Percentiles rank a stretch among this genome's conserved stretches.
Conservation (phyloP, 2,329 filamentous ascomycete genomes). For the Aspergillus uvarum region DNA sequence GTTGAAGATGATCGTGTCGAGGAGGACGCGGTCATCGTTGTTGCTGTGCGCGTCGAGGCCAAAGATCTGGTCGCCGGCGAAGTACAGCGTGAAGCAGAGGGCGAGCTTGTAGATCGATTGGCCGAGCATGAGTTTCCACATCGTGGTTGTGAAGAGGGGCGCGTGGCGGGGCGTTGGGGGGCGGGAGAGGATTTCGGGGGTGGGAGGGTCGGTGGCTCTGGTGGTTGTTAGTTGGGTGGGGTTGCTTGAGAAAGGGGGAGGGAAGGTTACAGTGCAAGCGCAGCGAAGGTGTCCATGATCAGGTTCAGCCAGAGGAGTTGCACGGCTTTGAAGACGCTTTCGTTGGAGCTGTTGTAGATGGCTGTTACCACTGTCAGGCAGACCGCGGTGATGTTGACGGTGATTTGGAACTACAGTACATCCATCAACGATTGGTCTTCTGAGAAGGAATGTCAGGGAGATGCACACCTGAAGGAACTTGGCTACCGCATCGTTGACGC, state of each 20-base stretch:
- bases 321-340: conserved; percentile 74
- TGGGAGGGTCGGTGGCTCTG: conserved; percentile 75
- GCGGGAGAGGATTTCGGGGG: conserved; percentile 71
- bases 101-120: conserved; percentile 82
- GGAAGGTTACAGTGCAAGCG: conserved; percentile 60
- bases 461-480: conserved; percentile 56
- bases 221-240: conserved; percentile 9
- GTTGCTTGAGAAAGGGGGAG: conserved; percentile 13
- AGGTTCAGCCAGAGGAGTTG: conserved; percentile 91
- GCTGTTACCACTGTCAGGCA: conserved; percentile 81
- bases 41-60: conserved; percentile 43
- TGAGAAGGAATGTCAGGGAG: too few species aligned
- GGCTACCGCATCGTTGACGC: conserved; percentile 64
- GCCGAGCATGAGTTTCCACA: conserved; percentile 99
- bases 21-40: conserved; percentile 39
- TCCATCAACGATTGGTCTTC: background rate
- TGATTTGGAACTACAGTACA: conserved; percentile 50
- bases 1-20: conserved; percentile 88
- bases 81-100: conserved; percentile 76
- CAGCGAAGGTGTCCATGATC: conserved; percentile 91
- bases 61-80: conserved; percentile 58
- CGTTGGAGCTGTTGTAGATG: conserved; percentile 64
- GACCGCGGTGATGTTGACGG: conserved; percentile 87
- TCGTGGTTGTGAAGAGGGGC: conserved; percentile 75
- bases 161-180: conserved; percentile 68